Conservation (phyloP, 202 grass and related monocot species). For the Miscanthus sacchariflorus region DNA sequence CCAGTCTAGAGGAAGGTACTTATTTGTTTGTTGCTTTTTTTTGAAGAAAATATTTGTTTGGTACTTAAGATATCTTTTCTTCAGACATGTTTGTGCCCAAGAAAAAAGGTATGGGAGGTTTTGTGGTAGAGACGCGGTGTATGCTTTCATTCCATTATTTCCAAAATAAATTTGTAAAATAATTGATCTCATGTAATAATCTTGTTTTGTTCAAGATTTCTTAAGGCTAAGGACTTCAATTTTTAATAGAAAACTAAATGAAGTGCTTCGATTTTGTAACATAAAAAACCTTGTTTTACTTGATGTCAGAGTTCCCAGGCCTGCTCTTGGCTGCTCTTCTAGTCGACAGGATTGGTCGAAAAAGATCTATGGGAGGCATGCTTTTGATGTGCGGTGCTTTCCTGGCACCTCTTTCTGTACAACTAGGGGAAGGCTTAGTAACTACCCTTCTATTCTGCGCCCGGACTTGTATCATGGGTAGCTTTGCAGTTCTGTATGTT, state of each 20-base stretch:
- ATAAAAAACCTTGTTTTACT: constrained; percentile 25
- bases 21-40: not conserved
- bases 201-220: not conserved
- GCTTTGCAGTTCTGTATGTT: constrained; percentile 47
- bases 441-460: constrained; percentile 63
- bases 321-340: constrained; percentile 52
- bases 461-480: constrained; percentile 50
- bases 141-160: not conserved
- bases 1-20: not conserved
- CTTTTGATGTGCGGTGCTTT: constrained; percentile 56
- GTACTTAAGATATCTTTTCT: not conserved
- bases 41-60: constrained; percentile 1
- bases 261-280: not conserved
- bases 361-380: constrained; percentile 53
- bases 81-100: not conserved
- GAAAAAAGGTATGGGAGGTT: not conserved
- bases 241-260: not conserved
- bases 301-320: constrained; percentile 55
- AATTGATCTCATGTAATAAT: not conserved
- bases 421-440: constrained; percentile 53
- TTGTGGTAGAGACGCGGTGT: not conserved
- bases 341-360: constrained; percentile 66
- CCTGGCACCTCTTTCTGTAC: constrained; percentile 47
- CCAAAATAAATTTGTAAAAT: not conserved
- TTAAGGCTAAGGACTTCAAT: not conserved